These are phyloP conservation scores for Sugiyamaella grinbergsii DNA, from an alignment of 1,139 yeast genomes.

Conservation along the genomic window DNA sequence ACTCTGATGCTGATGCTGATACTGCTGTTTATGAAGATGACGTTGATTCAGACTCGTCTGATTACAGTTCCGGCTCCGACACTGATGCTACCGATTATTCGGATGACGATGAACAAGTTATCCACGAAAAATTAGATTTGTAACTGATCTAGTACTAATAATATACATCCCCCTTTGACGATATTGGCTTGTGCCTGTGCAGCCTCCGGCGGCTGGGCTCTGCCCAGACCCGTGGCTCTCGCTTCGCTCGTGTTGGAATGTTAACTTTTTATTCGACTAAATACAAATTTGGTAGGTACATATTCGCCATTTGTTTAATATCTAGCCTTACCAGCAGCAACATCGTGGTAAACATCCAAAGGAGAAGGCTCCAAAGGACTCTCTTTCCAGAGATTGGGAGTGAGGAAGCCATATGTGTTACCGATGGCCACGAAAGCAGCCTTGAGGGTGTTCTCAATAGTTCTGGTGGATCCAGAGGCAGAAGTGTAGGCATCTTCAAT, in stretches of 20 bases:
- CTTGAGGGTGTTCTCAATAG: slow-evolving; percentile 99
- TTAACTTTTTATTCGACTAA: slow-evolving; percentile 12
- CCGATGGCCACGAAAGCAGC: slow-evolving; percentile 99
- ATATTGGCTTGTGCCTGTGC: too few relatives aligned
- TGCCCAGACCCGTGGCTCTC: slow-evolving; percentile 11
- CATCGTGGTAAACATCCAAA: slow-evolving; percentile 73
- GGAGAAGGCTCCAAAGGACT: slow-evolving; percentile 86
- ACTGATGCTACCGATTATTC: slow-evolving; percentile 9
- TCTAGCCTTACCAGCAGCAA: slow-evolving; percentile 37
- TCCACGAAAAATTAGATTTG: slow-evolving; percentile 9
- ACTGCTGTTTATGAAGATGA: background rate
- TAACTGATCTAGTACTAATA: slow-evolving; percentile 4
- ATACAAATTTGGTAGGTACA: slow-evolving; percentile 13
- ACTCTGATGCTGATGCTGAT: slow-evolving; percentile 8
- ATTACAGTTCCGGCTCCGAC: background rate
- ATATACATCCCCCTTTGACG: too few relatives aligned
- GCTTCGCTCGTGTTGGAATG: slow-evolving; percentile 4
- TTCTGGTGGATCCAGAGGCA: slow-evolving; percentile 99
- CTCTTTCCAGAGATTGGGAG: slow-evolving; percentile 98
- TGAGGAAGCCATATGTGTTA: slow-evolving; percentile 99
- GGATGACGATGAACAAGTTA: slow-evolving; percentile 1
- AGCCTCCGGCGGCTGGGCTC: slow-evolving; percentile 7
- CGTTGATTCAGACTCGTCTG: slow-evolving; percentile 2
- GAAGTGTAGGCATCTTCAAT: slow-evolving; percentile 99
- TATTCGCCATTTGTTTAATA: slow-evolving; percentile 24